phyloP scores from a whole-genome alignment of 805 yeast species.

The Wickerhamiella galacta region DNA sequence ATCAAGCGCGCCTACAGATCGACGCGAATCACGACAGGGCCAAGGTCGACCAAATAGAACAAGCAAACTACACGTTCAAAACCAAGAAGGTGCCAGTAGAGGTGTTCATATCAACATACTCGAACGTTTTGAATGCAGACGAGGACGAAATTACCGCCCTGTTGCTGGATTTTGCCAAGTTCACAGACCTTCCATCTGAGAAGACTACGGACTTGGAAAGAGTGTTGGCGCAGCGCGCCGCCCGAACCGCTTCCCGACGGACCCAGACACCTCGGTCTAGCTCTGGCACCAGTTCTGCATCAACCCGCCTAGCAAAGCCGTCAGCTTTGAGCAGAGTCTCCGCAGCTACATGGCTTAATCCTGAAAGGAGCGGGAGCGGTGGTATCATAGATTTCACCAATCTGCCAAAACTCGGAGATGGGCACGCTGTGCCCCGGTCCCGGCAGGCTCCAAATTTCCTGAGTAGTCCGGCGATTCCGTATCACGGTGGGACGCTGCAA shows the following conservation, averaged over 20 bases:
- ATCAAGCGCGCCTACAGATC: constrained; percentile 14
- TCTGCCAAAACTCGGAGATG: constrained; percentile 18
- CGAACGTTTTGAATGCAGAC: constrained; percentile 7
- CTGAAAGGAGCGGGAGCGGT: too few species aligned
- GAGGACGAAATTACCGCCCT: constrained; percentile 12
- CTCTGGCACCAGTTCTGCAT: too few species aligned
- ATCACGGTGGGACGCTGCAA: too few species aligned
- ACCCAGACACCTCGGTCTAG: too few species aligned
- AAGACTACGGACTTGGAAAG: constrained; percentile 3
- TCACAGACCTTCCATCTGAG: background rate
- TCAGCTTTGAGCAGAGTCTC: too few species aligned
- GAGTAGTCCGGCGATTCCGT: too few species aligned
- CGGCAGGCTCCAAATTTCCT: too few species aligned
- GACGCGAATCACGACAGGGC: constrained; percentile 21
- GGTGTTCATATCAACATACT: constrained; percentile 13
- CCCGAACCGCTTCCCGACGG: too few species aligned
- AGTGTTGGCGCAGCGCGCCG: constrained; percentile 4
- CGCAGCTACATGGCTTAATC: too few species aligned
- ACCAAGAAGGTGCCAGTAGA: constrained; percentile 11
- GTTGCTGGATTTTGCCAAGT: constrained; percentile 8
- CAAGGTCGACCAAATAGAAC: constrained; percentile 12
- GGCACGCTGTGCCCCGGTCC: constrained; percentile 22
- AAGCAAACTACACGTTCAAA: constrained; percentile 12
- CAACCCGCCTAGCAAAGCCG: too few species aligned
- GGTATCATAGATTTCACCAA: constrained; percentile 3